These are phyloP conservation scores for Coriolopsis trogii DNA, from an alignment of 1,284 basidiomycete species.

Conservation along the genomic window DNA sequence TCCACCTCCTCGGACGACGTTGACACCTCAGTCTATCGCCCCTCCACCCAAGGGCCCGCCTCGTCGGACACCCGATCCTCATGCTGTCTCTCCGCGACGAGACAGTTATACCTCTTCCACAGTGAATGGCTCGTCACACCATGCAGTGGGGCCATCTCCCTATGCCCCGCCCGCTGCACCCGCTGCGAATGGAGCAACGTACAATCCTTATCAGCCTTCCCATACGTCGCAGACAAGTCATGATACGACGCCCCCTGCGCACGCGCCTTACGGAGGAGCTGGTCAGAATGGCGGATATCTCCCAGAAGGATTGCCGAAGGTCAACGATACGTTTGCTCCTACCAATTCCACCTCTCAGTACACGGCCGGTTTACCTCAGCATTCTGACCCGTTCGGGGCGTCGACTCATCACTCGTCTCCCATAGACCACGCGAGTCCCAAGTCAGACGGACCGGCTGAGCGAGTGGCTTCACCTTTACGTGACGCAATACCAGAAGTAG, in stretches of 20 bases:
- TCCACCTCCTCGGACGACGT: slow-evolving; percentile 32
- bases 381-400: not conserved
- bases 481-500: slow-evolving; percentile 3
- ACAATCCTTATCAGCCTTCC: slow-evolving; percentile 4
- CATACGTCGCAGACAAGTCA: slow-evolving; percentile 1
- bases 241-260: not conserved
- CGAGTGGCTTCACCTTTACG: not conserved
- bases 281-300: not conserved
- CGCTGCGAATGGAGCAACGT: slow-evolving; percentile 4
- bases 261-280: not conserved
- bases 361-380: not conserved
- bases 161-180: too few relatives aligned
- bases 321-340: slow-evolving; percentile 9
- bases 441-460: not conserved
- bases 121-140: slow-evolving; percentile 1
- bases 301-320: slow-evolving; percentile 5
- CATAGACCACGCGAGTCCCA: slow-evolving; percentile 5
- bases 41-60: slow-evolving; percentile 19
- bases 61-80: slow-evolving; percentile 10
- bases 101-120: slow-evolving; percentile 7
- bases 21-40: slow-evolving; percentile 25
- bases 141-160: slow-evolving; percentile 1
- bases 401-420: not conserved
- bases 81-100: slow-evolving; percentile 4
- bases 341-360: not conserved